phyloP scores from a whole-genome alignment of 2,329 filamentous ascomycete species.

The Microsporum audouinii region DNA sequence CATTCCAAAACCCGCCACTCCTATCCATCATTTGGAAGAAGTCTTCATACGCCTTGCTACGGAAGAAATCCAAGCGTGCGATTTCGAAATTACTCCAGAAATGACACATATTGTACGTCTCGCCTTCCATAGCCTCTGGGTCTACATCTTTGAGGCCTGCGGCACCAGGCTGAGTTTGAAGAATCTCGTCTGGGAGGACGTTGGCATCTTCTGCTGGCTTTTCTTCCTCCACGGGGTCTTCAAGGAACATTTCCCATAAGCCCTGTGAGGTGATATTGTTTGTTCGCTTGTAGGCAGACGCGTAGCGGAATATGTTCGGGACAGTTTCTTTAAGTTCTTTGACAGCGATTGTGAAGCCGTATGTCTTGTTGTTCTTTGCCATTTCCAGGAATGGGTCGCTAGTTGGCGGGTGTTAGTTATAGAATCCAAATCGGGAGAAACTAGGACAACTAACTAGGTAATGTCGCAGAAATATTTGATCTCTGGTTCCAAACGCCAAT shows the following conservation, averaged over 20 bases:
- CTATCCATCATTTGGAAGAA: constrained; percentile 99
- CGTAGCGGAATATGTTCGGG: constrained; percentile 96
- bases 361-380: constrained; percentile 90
- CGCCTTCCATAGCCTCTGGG: constrained; percentile 87
- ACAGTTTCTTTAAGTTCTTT: constrained; percentile 97
- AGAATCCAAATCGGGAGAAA: neutral
- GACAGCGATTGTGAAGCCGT: constrained; percentile 96
- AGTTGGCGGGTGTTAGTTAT: constrained; percentile 26
- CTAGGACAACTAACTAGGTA: constrained; percentile 61
- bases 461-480: constrained; percentile 99
- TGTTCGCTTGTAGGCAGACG: constrained; percentile 89
- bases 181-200: constrained; percentile 68
- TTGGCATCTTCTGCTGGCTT: constrained; percentile 52
- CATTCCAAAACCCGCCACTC: constrained; percentile 98
- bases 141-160: constrained; percentile 70
- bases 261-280: constrained; percentile 86
- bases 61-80: constrained; percentile 85
- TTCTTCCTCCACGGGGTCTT: constrained; percentile 43
- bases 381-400: constrained; percentile 94
- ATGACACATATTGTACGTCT: constrained; percentile 99
- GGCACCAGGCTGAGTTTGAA: constrained; percentile 60
- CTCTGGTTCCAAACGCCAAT: constrained; percentile 97
- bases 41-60: constrained; percentile 92
- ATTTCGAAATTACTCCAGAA: constrained; percentile 99
- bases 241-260: constrained; percentile 97